Conservation (phyloP, 2,329 filamentous ascomycete genomes). For the Neofusicoccum kwambonambiense region DNA sequence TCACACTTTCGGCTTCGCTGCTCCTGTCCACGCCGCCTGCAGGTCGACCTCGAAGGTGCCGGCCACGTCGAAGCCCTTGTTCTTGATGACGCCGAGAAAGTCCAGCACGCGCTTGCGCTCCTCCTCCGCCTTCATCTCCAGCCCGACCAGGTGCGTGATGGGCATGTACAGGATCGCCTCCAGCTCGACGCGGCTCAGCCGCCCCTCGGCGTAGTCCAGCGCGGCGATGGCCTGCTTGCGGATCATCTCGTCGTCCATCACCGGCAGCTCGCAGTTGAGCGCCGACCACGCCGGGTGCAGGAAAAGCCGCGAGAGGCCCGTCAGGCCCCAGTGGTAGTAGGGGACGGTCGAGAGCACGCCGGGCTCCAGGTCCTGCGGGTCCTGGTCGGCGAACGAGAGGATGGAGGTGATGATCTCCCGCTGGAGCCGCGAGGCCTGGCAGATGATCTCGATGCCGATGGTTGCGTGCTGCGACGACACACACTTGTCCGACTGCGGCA, state of each 20-base stretch:
- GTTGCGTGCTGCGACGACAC: neutral
- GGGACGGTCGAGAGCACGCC: neutral
- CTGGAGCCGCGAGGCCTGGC: slow-evolving; percentile 9
- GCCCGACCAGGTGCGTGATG: slow-evolving; percentile 10
- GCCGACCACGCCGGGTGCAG: slow-evolving; percentile 13
- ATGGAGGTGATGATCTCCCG: slow-evolving; percentile 15
- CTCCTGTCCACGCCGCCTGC: neutral
- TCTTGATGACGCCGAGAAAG: slow-evolving; percentile 7
- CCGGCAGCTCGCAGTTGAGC: slow-evolving; percentile 13
- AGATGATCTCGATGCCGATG: slow-evolving; percentile 16
- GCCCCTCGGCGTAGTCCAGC: slow-evolving; percentile 9
- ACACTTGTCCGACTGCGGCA: neutral
- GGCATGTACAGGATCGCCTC: slow-evolving; percentile 11
- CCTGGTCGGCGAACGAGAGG: neutral
- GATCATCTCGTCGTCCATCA: slow-evolving; percentile 15
- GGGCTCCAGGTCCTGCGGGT: neutral
- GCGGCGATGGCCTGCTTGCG: slow-evolving; percentile 14
- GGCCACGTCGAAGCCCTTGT: slow-evolving; percentile 15
- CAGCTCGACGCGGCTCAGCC: slow-evolving; percentile 12
- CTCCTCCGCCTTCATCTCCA: slow-evolving; percentile 13
- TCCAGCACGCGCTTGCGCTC: slow-evolving; percentile 14
- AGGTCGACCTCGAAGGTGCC: slow-evolving; percentile 3
- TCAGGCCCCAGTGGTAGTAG: slow-evolving; percentile 17
- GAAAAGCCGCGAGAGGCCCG: slow-evolving; percentile 10
- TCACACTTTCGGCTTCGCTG: neutral